Evolutionary conservation across 306 rosid genomes (phyloP), one percentile per base, ranked within the genome.

Genomic region (Sphenostylis stenocarpa): DNA sequence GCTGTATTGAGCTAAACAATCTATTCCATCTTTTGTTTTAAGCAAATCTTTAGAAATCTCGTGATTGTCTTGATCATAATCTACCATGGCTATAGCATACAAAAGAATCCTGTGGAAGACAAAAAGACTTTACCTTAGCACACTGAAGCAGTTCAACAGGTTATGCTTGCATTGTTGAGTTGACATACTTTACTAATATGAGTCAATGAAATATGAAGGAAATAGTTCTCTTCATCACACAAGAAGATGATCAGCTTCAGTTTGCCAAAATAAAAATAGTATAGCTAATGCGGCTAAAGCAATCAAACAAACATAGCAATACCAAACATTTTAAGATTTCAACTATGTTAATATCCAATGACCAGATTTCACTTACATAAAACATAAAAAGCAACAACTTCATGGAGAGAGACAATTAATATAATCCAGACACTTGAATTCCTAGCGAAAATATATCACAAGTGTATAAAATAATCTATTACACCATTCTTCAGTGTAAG

Each of bases 61-160:
- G 14, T 17, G 51, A 80, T 86, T 80, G 43, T 81, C 89, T 77
- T 95, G 99, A 83, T 95, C 94, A 38, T 73, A 86, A 84, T 95
- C 97, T 44, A 80, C 87, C 91, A 92, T 75, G 55, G 93, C 91
- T 77, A 95, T 91, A 76, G 97, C 95, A 85, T 92, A 95, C 73
- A 92, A 81, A 82, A 95, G 81, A 78, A 89, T 89, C 94, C 99
- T 95, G 84, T 28, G 74, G 13, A 47, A 67, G 72, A 77, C 41
- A 44, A 65, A 47, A 73, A 55, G 29, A 73, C 9, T 26, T 56
- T 7, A 36, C 47, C 61, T 75, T 36, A 70, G 84, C 9, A 21
- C 65, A 75, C 31, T 63, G n/a, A 78, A 15, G 28, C 49, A 41
- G 29, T 33, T 28, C 49, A 51, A 39, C 48, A 64, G 51, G 34